Conservation (phyloP, 2,329 filamentous ascomycete species). For the Podosphaera aphanis region DNA sequence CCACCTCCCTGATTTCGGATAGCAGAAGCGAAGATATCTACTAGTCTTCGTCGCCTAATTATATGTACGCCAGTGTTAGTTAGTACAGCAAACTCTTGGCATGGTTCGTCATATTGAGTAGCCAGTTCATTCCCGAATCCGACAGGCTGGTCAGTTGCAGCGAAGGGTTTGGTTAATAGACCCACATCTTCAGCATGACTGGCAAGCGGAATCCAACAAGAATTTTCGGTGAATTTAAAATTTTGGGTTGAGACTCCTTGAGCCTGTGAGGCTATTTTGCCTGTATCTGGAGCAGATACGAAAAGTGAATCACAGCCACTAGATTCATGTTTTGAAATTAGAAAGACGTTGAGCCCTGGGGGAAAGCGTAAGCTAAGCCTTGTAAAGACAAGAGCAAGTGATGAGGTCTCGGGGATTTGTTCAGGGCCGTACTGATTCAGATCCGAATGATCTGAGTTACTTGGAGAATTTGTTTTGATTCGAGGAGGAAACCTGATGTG, state of each 20-base stretch:
- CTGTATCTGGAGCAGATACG: conserved; percentile 68
- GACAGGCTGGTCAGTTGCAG: conserved; percentile 39
- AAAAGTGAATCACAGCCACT: conserved; percentile 48
- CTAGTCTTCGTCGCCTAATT: conserved; percentile 58
- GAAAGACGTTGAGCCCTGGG: conserved; percentile 79
- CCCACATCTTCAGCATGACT: conserved; percentile 59
- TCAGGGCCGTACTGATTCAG: conserved; percentile 6
- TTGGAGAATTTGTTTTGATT: conserved; percentile 11
- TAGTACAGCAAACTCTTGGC: conserved; percentile 69
- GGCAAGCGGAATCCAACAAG: conserved; percentile 54
- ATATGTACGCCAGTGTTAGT: conserved; percentile 81
- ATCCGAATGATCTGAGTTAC: conserved; percentile 10
- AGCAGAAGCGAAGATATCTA: conserved; percentile 75
- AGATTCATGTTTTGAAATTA: conserved; percentile 39
- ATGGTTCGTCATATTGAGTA: conserved; percentile 72
- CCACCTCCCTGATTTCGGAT: conserved; percentile 51
- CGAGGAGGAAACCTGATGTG: conserved; percentile 82
- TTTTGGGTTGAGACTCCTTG: conserved; percentile 17
- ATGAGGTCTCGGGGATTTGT: conserved; percentile 18
- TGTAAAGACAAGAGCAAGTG: conserved; percentile 25
- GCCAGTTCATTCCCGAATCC: conserved; percentile 91
- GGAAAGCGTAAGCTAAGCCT: conserved; percentile 39
- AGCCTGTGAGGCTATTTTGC: conserved; percentile 43
- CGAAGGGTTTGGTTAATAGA: conserved; percentile 48
- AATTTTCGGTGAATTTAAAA: conserved; percentile 46